Base-by-base conservation (phyloP, 176 grass and related monocot species). In the Tillandsia leiboldiana region DNA sequence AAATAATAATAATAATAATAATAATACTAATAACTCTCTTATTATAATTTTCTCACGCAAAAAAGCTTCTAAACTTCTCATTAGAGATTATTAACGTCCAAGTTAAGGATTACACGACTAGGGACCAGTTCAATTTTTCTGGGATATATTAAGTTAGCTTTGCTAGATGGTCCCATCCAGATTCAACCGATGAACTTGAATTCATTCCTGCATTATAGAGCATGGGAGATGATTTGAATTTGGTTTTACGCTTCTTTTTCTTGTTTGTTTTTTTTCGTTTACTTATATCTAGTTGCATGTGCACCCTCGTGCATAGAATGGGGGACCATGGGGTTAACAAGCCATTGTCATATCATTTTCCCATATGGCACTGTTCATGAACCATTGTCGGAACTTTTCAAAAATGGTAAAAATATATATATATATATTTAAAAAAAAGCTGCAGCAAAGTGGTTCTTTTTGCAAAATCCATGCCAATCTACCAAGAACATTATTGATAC, bases 261-360 rank as follows among this genome's bases (percentile, higher is more conserved):
- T 33, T 33, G 3, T 33, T 33, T 33, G 29, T 33, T 33, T 33
- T 33, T 33, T 33, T 54, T 59, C n/a, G 11, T 15, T 20, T 9
- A 10, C 56, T 8, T 61, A 15, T n/a, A 22, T 61, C 17, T 61
- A 61, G 14, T 18, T 2, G 56, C 56, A 61, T 61, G 56, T 61
- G 56, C 56, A 61, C 12, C 56, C 10, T 61, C 56, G 18, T 61
- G 56, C 56, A 61, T 23, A 61, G 7, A 61, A 20, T n/a, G 15
- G 56, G 56, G 56, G 56, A 61, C 56, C 56, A 23, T 61, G 22
- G 10, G 22, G 56, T 9, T 6, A 9, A 22, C 13, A 61, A 23
- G 56, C 56, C 56, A 61, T 59, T 59, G 56, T 61, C 56, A 61
- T 61, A 18, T 61, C 9, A 61, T 23, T 61, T 61, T 61, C 56